Evolutionary conservation across 257 asterid species (phyloP).

Genomic region (Primulina tabacum): DNA sequence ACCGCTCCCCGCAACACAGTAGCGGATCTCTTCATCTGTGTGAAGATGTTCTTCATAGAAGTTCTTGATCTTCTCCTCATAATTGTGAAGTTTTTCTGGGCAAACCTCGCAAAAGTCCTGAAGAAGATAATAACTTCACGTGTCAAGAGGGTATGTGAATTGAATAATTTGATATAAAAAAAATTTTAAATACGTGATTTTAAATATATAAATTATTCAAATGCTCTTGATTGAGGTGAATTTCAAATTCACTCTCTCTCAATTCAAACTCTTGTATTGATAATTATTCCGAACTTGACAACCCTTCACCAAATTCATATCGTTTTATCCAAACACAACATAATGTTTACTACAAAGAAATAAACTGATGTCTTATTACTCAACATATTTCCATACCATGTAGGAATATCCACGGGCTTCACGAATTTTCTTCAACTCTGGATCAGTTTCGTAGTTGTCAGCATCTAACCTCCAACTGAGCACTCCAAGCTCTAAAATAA

Average conservation of each 20-base stretch:
- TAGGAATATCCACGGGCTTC: conserved; percentile 82
- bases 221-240: neutral
- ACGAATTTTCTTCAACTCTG: conserved; percentile 80
- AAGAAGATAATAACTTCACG: conserved; percentile 6
- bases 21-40: conserved; percentile 69
- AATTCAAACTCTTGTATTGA: too few species aligned
- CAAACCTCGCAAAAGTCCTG: conserved; percentile 91
- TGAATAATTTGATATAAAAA: neutral
- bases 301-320: neutral
- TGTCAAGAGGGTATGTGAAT: neutral
- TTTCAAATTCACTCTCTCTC: too few species aligned
- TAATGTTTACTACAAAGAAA: conserved; percentile 1
- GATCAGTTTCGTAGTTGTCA: conserved; percentile 86
- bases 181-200: neutral
- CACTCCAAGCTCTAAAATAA: conserved; percentile 74
- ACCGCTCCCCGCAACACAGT: conserved; percentile 36
- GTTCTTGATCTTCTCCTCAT: conserved; percentile 78
- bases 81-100: conserved; percentile 83
- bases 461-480: conserved; percentile 95
- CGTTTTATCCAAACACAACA: too few species aligned
- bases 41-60: conserved; percentile 89
- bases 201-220: too few species aligned
- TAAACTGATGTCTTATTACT: neutral
- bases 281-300: neutral
- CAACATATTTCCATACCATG: conserved; percentile 44